These are phyloP conservation scores for Oryza meyeriana DNA, from an alignment of 176 grass and related monocot species.

Conservation along the genomic window DNA sequence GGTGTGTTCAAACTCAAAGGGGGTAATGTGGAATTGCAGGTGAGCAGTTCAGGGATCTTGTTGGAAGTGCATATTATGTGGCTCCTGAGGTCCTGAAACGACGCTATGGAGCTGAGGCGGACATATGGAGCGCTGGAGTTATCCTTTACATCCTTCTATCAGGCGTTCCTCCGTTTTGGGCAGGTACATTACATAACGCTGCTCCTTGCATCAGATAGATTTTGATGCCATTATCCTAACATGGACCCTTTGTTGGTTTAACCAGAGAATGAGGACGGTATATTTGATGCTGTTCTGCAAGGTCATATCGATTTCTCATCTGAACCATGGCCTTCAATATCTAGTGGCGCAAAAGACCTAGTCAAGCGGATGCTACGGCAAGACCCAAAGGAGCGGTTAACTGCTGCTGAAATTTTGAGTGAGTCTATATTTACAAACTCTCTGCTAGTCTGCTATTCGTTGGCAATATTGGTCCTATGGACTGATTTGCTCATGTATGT, in stretches of 20 bases:
- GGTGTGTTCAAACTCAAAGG: background rate
- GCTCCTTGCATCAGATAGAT: background rate
- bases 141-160: conserved; percentile 96
- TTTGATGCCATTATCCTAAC: background rate
- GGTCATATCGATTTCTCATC: conserved; percentile 82
- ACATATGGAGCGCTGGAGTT: conserved; percentile 94
- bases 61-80: conserved; percentile 87
- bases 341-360: conserved; percentile 62
- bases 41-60: conserved; percentile 77
- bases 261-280: conserved; percentile 86
- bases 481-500: conserved; percentile 8
- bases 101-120: conserved; percentile 70
- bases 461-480: background rate
- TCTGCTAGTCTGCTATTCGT: background rate
- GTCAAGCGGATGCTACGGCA: conserved; percentile 82
- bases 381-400: conserved; percentile 80
- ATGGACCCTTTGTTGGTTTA: background rate
- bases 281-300: conserved; percentile 75
- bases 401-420: conserved; percentile 88
- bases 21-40: conserved; percentile 31
- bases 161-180: conserved; percentile 96
- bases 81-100: conserved; percentile 81
- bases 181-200: conserved; percentile 34
- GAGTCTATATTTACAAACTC: conserved; percentile 2
- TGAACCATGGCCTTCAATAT: conserved; percentile 90